Evolutionary conservation across 2,329 filamentous ascomycete species (phyloP).

Genomic region (Sporothrix mexicana): DNA sequence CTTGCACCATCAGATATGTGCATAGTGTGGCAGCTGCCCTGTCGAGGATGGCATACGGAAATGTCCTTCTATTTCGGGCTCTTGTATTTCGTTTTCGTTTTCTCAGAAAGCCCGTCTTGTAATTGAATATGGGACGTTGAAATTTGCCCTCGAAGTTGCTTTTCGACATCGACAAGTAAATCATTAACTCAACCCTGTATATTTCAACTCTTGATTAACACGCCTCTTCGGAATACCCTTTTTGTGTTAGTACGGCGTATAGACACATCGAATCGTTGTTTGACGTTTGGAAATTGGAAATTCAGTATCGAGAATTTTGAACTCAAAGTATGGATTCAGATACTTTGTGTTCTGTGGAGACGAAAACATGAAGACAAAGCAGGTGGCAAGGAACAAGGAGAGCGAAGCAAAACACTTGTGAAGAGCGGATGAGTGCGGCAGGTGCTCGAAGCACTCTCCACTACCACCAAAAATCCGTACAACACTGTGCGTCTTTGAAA

Average conservation of each 20-base stretch:
- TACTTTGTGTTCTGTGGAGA: too few species aligned
- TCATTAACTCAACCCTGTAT: not conserved
- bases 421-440: not conserved
- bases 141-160: not conserved
- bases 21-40: not conserved
- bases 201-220: not conserved
- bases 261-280: too few species aligned
- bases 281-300: not conserved
- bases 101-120: not conserved
- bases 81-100: not conserved
- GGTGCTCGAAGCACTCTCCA: not conserved
- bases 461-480: not conserved
- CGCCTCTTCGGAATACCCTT: conserved; percentile 5
- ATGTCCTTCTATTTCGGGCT: not conserved
- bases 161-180: not conserved
- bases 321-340: too few species aligned
- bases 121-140: not conserved
- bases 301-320: too few species aligned
- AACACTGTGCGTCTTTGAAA: not conserved
- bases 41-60: not conserved
- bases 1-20: not conserved
- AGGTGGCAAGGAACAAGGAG: not conserved
- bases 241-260: too few species aligned
- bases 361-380: not conserved
- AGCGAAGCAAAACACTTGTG: not conserved